Base-by-base conservation (phyloP, 257 asterid species). In the Mentha longifolia region DNA sequence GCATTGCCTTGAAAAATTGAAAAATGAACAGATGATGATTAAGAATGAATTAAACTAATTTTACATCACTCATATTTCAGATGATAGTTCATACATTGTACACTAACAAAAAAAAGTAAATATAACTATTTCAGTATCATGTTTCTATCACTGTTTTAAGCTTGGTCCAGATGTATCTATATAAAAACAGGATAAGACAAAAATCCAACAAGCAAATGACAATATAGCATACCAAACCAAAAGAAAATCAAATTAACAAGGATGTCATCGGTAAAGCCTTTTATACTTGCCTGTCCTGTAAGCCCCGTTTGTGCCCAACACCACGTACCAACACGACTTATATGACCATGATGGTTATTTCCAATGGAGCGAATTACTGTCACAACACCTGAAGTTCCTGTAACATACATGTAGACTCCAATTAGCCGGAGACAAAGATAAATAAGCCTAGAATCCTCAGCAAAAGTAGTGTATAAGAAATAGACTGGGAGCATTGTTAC, bases 271-370 rank as follows among this genome's bases (percentile, higher is more conserved):
- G 50, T 47, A 60, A 66, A 73, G 46, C 50, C 28, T 61, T 46
- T 45, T 68, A 68, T 72, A 85, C 97, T 88, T 79, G 84, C 99
- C 98, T 87, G 86, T 80, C 96, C 99, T 41, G 90, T 85, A 62
- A 92, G 91, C 43, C 96, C 96, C 25, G 94, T 83, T 83, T 87
- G 96, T 61, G 89, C 82, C 97, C 86, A 95, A 79, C 99, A 95
- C 97, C 97, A 95, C 7, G 92, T 81, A 33, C 92, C 93, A 74
- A 95, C 66, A 46, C 79, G 97, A 69, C 82, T 86, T 64, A 92
- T 83, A 75, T 95, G 99, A 70, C 95, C 80, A 71, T 87, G 96
- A 69, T 87, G 96, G 55, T 89, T 92, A 82, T 88, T 89, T 63
- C 95, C 89, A 72, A 95, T 86, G 31, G 98, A 92, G 70, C 98